Conservation (phyloP, 1,284 basidiomycete genomes). For the Vanrija sp. region DNA sequence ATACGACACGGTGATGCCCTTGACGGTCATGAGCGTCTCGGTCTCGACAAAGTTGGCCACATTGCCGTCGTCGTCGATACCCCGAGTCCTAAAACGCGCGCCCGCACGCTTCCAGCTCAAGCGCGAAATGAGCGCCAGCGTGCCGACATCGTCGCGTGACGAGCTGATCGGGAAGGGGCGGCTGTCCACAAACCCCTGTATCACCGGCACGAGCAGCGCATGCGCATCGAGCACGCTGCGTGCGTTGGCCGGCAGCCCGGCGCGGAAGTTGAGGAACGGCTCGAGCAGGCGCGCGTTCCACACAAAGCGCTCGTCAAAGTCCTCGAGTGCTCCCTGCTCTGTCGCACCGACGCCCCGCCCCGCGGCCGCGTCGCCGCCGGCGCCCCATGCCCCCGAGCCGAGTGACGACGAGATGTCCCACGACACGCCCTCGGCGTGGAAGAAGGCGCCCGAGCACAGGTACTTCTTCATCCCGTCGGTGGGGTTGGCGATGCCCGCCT, state of each 20-base stretch:
- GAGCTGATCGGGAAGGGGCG: constrained; percentile 61
- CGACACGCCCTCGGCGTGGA: constrained; percentile 72
- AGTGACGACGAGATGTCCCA: constrained; percentile 89
- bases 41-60: constrained; percentile 99
- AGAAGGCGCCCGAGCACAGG: constrained; percentile 86
- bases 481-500: constrained; percentile 70
- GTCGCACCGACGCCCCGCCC: constrained; percentile 19
- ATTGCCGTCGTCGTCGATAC: constrained; percentile 96
- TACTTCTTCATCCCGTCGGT: constrained; percentile 87
- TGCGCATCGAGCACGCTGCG: constrained; percentile 42
- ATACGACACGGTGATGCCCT: constrained; percentile 80
- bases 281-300: constrained; percentile 44
- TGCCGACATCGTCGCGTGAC: constrained; percentile 60
- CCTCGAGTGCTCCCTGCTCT: constrained; percentile 54
- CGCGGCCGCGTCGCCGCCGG: constrained; percentile 4
- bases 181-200: constrained; percentile 83
- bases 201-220: constrained; percentile 63
- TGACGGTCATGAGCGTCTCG: constrained; percentile 81
- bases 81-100: constrained; percentile 93
- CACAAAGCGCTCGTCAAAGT: constrained; percentile 71
- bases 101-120: constrained; percentile 94
- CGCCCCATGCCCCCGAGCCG: constrained; percentile 52
- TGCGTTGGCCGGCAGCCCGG: constrained; percentile 49
- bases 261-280: constrained; percentile 43
- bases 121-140: constrained; percentile 75